Evolutionary conservation across 768 basidiomycete genomes (phyloP).

Genomic region (Boletus sensibilis): DNA sequence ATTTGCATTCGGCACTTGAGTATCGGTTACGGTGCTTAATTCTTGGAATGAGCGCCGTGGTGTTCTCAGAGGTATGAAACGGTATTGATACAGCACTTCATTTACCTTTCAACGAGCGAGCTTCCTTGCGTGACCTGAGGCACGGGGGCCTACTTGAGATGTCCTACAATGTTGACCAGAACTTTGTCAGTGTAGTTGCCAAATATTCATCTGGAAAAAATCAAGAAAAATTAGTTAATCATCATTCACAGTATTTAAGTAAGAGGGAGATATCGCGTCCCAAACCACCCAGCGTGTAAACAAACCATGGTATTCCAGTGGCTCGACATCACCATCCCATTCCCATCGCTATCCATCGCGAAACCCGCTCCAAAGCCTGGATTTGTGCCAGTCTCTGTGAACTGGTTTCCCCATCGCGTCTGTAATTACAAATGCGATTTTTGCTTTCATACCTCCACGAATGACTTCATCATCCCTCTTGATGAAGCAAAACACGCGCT

Average conservation of each 20-base stretch:
- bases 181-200: too few species aligned
- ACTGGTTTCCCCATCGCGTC: slow-evolving; percentile 14
- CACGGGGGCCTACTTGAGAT: too few species aligned
- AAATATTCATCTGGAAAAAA: too few species aligned
- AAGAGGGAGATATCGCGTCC: not conserved
- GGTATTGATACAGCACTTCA: not conserved
- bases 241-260: not conserved
- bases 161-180: too few species aligned
- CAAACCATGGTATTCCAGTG: slow-evolving; percentile 4
- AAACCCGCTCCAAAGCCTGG: slow-evolving; percentile 1
- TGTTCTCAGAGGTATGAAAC: not conserved
- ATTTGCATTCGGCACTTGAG: not conserved
- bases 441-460: slow-evolving; percentile 36
- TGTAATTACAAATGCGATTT: slow-evolving; percentile 36
- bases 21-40: not conserved
- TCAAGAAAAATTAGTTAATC: not conserved
- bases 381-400: slow-evolving; percentile 15
- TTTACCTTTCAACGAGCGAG: too few species aligned
- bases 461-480: slow-evolving; percentile 28
- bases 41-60: not conserved
- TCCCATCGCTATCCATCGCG: not conserved
- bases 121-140: too few species aligned
- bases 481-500: slow-evolving; percentile 33
- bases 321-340: not conserved
- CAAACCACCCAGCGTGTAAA: not conserved